A percentile compares a stretch with the other conserved stretches of the same genome.
These are phyloP conservation scores for Luvunga scandens DNA, from an alignment of 345 rosid genomes.

Conservation along the genomic window DNA sequence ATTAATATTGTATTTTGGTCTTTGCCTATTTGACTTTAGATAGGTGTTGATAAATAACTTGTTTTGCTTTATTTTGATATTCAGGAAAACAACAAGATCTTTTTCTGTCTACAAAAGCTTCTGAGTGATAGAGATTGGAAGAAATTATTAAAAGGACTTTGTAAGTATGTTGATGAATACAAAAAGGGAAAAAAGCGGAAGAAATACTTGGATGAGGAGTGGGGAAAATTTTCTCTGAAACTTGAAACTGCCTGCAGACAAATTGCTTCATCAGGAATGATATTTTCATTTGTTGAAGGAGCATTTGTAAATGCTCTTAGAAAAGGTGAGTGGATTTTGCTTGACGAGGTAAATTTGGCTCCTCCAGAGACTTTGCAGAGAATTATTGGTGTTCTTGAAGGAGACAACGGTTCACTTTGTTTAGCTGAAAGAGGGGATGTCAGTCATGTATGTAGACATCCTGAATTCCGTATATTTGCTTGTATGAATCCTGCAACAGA, in stretches of 20 bases:
- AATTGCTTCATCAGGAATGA: constrained; percentile 73
- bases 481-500: constrained; percentile 99
- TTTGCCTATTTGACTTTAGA: background rate
- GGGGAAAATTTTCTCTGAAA: constrained; percentile 53
- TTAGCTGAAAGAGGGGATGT: constrained; percentile 95
- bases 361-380: constrained; percentile 94
- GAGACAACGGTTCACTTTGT: constrained; percentile 83
- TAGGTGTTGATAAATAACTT: constrained; percentile 21
- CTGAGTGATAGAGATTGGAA: constrained; percentile 60
- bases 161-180: constrained; percentile 27
- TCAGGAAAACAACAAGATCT: constrained; percentile 46
- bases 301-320: constrained; percentile 85
- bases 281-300: constrained; percentile 95
- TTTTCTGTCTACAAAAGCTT: constrained; percentile 42
- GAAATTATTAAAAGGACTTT: constrained; percentile 44
- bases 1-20: constrained; percentile 5
- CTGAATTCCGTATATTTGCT: constrained; percentile 77
- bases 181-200: constrained; percentile 57
- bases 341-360: constrained; percentile 95
- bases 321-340: constrained; percentile 92
- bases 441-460: constrained; percentile 62
- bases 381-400: constrained; percentile 88
- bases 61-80: constrained; percentile 22
- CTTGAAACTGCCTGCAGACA: constrained; percentile 54
- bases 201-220: constrained; percentile 49